Evolutionary conservation across 805 yeast species (phyloP), one percentile per base, ranked within the genome.

Genomic region (Cyberlindnera saturnus): DNA sequence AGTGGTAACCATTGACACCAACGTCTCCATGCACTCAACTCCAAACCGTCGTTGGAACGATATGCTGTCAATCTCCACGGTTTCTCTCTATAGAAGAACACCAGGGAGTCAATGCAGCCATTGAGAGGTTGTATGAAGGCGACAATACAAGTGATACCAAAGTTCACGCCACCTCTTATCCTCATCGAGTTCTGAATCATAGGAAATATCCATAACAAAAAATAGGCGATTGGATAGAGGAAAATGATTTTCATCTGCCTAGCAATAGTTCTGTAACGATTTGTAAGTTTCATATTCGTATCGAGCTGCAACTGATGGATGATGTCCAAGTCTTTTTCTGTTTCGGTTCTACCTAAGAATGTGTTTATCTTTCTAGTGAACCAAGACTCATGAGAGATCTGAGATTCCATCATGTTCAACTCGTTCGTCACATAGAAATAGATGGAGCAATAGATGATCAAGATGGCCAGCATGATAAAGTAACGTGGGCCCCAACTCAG

Each of bases 401-500:
- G 50, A 7, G 32, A 36, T 31, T 57, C 50, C 54, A 57, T 47
- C 20, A 38, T 48, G 19, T 46, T 45, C 20, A 57, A 38, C 54
- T 86, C 86, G 32, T 69, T 65, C 45, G 77, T 70, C 19, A 89
- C 91, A 56, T 83, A 86, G 47, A 77, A 63, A 61, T 89, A 89
- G 40, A 89, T 81, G 32, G 82, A 69, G 39, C 77, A 66, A 61
- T 89, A 89, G 37, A 87, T 77, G 4, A 70, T 60, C 31, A 86
- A 55, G 49, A 90, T 85, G 20, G 73, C 56, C 9, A 84, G 57
- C 45, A 85, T 73, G 42, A 89, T 75, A 44, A 76, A 62, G 58
- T 79, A 88, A 39, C 96, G 70, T 11, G 95, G 89, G 2, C 79
- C 81, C 96, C 96, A 90, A 50, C 88, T 77, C 39, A 89, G 64